Conservation (phyloP, 768 basidiomycete genomes). For the Cyclocybe aegerita region DNA sequence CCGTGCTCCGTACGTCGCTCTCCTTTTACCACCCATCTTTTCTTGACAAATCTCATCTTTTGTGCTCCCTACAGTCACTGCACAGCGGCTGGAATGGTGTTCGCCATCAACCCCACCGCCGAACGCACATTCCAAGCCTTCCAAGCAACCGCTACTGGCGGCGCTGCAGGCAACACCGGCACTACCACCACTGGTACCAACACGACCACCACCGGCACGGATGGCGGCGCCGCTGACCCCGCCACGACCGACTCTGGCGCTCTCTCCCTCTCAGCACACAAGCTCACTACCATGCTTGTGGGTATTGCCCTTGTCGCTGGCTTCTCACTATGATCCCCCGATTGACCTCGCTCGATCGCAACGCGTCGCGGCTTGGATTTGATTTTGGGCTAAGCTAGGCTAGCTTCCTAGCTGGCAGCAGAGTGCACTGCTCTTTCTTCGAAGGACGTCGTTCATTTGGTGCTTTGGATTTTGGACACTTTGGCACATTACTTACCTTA, state of each 20-base stretch:
- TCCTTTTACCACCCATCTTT: not conserved
- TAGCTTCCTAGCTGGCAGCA: too few relatives aligned
- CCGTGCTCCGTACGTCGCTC: constrained; percentile 28
- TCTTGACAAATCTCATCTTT: not conserved
- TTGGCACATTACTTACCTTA: too few relatives aligned
- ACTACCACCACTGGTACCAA: constrained; percentile 6
- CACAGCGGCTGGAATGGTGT: constrained; percentile 57
- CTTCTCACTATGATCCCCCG: constrained; percentile 14
- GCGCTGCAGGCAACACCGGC: constrained; percentile 10
- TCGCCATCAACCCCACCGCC: constrained; percentile 51
- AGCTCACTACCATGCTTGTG: constrained; percentile 13
- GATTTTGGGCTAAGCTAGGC: too few relatives aligned
- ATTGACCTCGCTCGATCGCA: too few relatives aligned
- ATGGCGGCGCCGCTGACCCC: not conserved
- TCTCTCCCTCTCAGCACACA: constrained; percentile 10
- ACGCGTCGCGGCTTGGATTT: too few relatives aligned
- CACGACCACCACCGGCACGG: constrained; percentile 8
- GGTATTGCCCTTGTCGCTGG: constrained; percentile 17
- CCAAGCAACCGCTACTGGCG: constrained; percentile 23
- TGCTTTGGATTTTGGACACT: too few relatives aligned
- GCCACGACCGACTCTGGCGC: constrained; percentile 1
- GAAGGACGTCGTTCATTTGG: too few relatives aligned
- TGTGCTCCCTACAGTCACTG: constrained; percentile 16
- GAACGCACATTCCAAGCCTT: constrained; percentile 42
- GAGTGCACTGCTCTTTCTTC: too few relatives aligned